Conservation (phyloP, 345 rosid species). For the Syzygium aromaticum region DNA sequence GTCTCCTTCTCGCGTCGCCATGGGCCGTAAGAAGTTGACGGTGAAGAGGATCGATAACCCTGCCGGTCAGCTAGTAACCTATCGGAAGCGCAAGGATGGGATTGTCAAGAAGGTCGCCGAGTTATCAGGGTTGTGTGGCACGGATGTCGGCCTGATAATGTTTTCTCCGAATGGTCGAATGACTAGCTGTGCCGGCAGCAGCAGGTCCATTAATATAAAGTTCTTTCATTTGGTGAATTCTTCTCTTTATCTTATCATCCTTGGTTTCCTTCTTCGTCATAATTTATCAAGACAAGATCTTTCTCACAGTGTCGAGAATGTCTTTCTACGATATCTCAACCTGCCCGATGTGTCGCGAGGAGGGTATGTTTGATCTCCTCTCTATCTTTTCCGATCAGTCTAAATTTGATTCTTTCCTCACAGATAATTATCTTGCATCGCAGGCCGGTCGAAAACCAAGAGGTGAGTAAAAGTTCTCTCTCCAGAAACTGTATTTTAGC, state of each 20-base stretch:
- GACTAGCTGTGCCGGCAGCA: constrained; percentile 7
- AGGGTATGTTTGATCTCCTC: constrained; percentile 2
- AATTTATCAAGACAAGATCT: neutral
- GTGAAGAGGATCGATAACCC: constrained; percentile 4
- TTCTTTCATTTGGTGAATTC: neutral
- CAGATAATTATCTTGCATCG: neutral
- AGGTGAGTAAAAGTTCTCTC: neutral
- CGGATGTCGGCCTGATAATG: constrained; percentile 19
- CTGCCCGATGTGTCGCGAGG: neutral
- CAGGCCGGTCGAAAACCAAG: neutral
- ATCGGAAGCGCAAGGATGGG: constrained; percentile 17
- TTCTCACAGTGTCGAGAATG: constrained; percentile 18
- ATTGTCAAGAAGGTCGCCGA: constrained; percentile 22
- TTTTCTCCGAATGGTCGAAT: constrained; percentile 21
- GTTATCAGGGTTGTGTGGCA: constrained; percentile 6
- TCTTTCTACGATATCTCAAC: constrained; percentile 14
- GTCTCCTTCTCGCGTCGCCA: neutral
- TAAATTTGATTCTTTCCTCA: neutral
- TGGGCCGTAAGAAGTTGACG: constrained; percentile 4
- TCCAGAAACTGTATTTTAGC: neutral
- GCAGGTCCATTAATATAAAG: constrained; percentile 14
- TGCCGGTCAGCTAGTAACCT: constrained; percentile 3
- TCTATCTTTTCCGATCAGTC: neutral
- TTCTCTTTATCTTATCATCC: neutral
- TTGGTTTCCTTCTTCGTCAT: neutral